Conservation (phyloP, 768 basidiomycete species). For the Saitozyma podzolica region DNA sequence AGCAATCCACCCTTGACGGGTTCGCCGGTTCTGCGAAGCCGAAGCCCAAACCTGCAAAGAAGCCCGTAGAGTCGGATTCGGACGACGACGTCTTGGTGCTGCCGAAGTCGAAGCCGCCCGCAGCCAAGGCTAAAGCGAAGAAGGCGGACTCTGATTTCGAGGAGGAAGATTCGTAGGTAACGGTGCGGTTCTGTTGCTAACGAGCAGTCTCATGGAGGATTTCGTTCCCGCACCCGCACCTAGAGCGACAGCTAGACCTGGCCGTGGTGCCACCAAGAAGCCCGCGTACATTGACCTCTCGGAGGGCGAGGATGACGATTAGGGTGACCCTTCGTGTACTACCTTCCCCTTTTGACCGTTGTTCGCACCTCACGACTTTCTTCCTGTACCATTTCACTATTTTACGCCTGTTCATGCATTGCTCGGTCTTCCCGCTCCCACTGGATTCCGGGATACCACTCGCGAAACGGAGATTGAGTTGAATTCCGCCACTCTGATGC, state of each 20-base stretch:
- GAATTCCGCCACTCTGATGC: no score
- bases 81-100: neutral
- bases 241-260: slow-evolving; percentile 29
- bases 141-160: slow-evolving; percentile 43
- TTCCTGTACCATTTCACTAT: no score
- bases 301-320: slow-evolving; percentile 37
- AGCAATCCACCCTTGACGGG: slow-evolving; percentile 9
- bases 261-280: slow-evolving; percentile 41
- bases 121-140: slow-evolving; percentile 27
- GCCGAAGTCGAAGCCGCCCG: slow-evolving; percentile 6
- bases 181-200: neutral
- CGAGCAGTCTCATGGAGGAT: slow-evolving; percentile 12
- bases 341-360: neutral
- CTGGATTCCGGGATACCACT: no score
- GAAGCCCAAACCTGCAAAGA: slow-evolving; percentile 32
- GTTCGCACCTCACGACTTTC: neutral
- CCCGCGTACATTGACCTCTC: slow-evolving; percentile 43
- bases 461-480: no score
- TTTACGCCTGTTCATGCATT: no score
- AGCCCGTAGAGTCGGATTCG: slow-evolving; percentile 8
- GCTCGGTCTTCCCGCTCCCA: no score
- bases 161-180: slow-evolving; percentile 31
- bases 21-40: slow-evolving; percentile 25
- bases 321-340: slow-evolving; percentile 6
- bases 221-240: slow-evolving; percentile 31